Base-by-base conservation (phyloP, 2,329 filamentous ascomycete species). In the Hirsutella rhossiliensis region DNA sequence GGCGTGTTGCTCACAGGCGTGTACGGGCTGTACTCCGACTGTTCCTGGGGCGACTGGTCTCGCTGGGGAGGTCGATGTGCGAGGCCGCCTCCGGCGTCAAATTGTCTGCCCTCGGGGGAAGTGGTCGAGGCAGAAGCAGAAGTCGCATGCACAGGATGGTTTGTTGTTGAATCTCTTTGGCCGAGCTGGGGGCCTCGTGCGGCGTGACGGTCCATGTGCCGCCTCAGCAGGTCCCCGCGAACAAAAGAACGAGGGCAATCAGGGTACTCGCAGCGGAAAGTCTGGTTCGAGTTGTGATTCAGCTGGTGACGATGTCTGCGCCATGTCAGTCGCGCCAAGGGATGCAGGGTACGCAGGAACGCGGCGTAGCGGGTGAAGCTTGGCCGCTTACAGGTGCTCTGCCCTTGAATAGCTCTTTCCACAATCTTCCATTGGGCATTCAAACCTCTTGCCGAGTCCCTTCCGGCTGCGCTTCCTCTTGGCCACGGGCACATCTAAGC, bases 381-480 rank as follows among this genome's bases (percentile, higher is more conserved):
- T 37, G 28, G 15, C 11, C 41, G 11, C 73, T 73, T 77, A 96
- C 68, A 98, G 71, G 69, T 98, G 92, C 65, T 97, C 92, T 9
- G 92, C 90, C 59, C 92, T 78, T 23, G 90, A 96, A 62, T 98
- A 98, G 60, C 84, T 94, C 71, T 96, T 98, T 36, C 87, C 89
- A 56, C 92, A 98, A 34, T 84, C 87, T 51, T 86, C 81, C 47
- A 87, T 79, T 5, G 84, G 82, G 59, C 92, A 98, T 56, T 85
- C 82, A 50, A 88, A 90, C 56, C 81, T 80, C 66, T 88, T 89
- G 61, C 88, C 84, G 36, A 87, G 66, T 3, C 82, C 83, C 61
- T 88, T 88, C 50, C 84, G 77, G 63, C 84, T 88, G 44, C 84
- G 68, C 52, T 83, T 69, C 46, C 82, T 69, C 63, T 87, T 79